Percentiles rank a stretch among this genome's conserved stretches.
Conservation (phyloP, 768 basidiomycete genomes). For the Mycena filopes region DNA sequence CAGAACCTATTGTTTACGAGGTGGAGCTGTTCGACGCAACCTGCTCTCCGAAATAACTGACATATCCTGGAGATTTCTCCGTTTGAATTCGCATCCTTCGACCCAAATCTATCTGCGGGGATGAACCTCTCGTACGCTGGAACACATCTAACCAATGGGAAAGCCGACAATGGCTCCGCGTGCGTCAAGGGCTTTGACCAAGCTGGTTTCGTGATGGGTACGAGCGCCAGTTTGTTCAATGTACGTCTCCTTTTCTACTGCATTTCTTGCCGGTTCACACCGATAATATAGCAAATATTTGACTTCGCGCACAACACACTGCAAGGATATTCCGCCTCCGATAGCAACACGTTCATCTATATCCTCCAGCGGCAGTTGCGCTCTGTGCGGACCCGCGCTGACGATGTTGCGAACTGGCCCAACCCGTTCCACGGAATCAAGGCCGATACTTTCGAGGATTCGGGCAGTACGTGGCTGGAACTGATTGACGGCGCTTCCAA, state of each 20-base stretch:
- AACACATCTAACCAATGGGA: slow-evolving; percentile 68
- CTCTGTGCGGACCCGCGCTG: slow-evolving; percentile 60
- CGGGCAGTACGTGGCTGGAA: slow-evolving; percentile 61
- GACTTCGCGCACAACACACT: slow-evolving; percentile 57
- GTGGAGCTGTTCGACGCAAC: slow-evolving; percentile 42
- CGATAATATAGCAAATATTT: slow-evolving; percentile 54
- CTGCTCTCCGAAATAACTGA: background rate
- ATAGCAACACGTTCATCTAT: slow-evolving; percentile 55
- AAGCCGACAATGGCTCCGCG: slow-evolving; percentile 60
- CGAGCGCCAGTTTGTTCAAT: slow-evolving; percentile 77
- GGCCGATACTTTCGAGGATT: slow-evolving; percentile 61
- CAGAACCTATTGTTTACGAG: slow-evolving; percentile 66
- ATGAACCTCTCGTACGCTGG: slow-evolving; percentile 72
- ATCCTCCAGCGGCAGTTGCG: slow-evolving; percentile 59
- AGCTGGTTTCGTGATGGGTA: slow-evolving; percentile 78
- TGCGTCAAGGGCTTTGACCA: slow-evolving; percentile 85
- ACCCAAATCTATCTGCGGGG: slow-evolving; percentile 78
- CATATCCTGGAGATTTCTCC: slow-evolving; percentile 58
- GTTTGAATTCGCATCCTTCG: slow-evolving; percentile 79
- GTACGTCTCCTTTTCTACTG: slow-evolving; percentile 42
- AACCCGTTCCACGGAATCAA: slow-evolving; percentile 67
- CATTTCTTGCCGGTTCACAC: background rate
- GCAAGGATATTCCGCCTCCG: slow-evolving; percentile 46
- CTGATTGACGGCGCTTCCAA: slow-evolving; percentile 81
- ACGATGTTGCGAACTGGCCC: slow-evolving; percentile 78